Evolutionary conservation across 495 filamentous ascomycete species (phyloP).

Genomic region (Daldinia vernicosa): DNA sequence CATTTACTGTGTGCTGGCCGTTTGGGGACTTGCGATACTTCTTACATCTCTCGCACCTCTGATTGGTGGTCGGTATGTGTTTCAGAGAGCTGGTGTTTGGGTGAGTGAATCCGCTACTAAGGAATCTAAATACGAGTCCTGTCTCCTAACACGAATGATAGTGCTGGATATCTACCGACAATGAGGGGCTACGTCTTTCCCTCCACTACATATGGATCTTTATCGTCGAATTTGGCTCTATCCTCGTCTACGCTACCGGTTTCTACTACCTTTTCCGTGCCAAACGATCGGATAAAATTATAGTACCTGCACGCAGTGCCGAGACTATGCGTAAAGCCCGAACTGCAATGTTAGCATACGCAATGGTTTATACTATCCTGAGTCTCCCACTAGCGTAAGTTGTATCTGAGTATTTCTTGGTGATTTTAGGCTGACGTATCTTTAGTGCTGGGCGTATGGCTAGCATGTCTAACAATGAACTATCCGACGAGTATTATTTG

Average conservation of each 20-base stretch:
- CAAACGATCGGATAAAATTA: conserved; percentile 44
- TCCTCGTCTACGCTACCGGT: conserved; percentile 64
- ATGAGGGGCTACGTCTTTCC: conserved; percentile 56
- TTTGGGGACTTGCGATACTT: conserved; percentile 61
- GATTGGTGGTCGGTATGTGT: conserved; percentile 57
- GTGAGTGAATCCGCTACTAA: conserved; percentile 46
- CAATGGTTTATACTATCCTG: conserved; percentile 35
- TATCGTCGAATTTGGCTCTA: conserved; percentile 68
- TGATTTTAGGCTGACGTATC: conserved; percentile 44
- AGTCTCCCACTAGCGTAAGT: conserved; percentile 42
- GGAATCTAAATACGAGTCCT: not conserved
- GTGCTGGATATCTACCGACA: conserved; percentile 64
- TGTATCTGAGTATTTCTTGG: not conserved
- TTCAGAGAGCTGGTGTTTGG: conserved; percentile 63
- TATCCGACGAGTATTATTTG: conserved; percentile 63
- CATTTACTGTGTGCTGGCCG: conserved; percentile 51
- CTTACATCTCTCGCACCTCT: conserved; percentile 62
- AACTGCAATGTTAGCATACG: conserved; percentile 41
- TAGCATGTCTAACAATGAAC: conserved; percentile 58
- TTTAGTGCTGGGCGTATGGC: conserved; percentile 69
- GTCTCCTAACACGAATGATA: conserved; percentile 33
- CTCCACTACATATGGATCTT: conserved; percentile 76
- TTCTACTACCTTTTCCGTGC: conserved; percentile 62
- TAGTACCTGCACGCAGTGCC: conserved; percentile 14
- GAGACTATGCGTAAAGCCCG: conserved; percentile 24